A percentile compares a stretch with the other conserved stretches of the same genome.
Evolutionary conservation across 2,329 filamentous ascomycete species (phyloP).

Genomic region (Lasiodiplodia sp.): DNA sequence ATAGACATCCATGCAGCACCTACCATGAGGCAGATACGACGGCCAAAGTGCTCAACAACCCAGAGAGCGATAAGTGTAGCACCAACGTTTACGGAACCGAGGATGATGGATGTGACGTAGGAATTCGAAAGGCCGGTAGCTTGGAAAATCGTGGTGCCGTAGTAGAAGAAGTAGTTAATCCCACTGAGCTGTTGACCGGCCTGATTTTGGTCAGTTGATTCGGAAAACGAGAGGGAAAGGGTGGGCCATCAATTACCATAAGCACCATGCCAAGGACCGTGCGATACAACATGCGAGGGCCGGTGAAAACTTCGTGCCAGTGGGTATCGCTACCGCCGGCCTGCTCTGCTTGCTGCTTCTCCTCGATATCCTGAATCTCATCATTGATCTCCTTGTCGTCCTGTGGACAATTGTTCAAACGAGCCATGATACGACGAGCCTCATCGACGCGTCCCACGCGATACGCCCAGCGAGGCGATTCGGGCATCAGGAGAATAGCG

Average conservation of each 20-base stretch:
- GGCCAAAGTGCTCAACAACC: slow-evolving; percentile 56
- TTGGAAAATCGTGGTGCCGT: slow-evolving; percentile 56
- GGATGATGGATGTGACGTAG: slow-evolving; percentile 57
- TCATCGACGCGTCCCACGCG: no score
- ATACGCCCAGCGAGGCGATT: no score
- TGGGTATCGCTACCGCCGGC: slow-evolving; percentile 42
- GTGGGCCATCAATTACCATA: no score
- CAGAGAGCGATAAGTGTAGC: slow-evolving; percentile 56
- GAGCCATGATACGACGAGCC: no score
- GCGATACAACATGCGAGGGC: slow-evolving; percentile 72
- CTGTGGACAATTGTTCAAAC: no score
- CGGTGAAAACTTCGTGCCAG: slow-evolving; percentile 67
- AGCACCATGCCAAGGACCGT: slow-evolving; percentile 58
- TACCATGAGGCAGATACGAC: slow-evolving; percentile 53
- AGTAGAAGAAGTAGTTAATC: slow-evolving; percentile 71
- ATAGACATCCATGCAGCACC: slow-evolving; percentile 59
- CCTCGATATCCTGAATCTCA: slow-evolving; percentile 63
- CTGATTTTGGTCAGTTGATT: slow-evolving; percentile 45
- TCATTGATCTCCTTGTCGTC: no score
- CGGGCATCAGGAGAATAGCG: no score
- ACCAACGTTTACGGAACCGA: slow-evolving; percentile 57
- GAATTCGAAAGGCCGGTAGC: slow-evolving; percentile 51
- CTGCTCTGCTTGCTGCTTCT: slow-evolving; percentile 62
- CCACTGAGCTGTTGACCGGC: slow-evolving; percentile 73
- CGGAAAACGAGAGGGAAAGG: no score